These are phyloP conservation scores for Euphorbia pulcherrima DNA, from an alignment of 345 rosid genomes.

Conservation along the genomic window DNA sequence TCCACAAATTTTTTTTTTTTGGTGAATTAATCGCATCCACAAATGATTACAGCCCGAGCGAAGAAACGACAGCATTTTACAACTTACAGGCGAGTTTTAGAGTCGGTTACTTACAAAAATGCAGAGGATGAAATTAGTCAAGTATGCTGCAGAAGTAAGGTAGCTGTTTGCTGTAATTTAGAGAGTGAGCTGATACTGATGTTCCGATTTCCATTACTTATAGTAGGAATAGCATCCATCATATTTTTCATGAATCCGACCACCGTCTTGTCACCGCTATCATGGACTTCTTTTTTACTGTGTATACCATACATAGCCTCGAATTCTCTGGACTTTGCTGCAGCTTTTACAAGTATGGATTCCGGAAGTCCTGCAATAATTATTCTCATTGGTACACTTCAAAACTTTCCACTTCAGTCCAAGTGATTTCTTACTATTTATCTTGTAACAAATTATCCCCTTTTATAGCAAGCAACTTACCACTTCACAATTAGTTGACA, in stretches of 20 bases:
- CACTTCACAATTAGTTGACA: not conserved
- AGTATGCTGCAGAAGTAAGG: constrained; percentile 34
- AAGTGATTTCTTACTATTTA: not conserved
- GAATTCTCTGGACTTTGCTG: constrained; percentile 62
- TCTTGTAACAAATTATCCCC: not conserved
- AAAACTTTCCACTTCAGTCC: no score
- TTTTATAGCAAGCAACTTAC: no score
- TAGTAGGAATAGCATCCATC: constrained; percentile 21
- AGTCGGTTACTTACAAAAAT: not conserved
- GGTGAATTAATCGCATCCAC: no score
- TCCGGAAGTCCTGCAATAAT: constrained; percentile 65
- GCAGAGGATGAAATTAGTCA: constrained; percentile 16
- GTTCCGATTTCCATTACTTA: constrained; percentile 16
- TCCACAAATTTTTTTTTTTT: no score
- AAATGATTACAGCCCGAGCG: not conserved
- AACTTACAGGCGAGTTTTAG: not conserved
- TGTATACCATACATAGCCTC: constrained; percentile 53
- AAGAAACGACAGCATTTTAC: not conserved
- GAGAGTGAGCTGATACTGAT: constrained; percentile 21
- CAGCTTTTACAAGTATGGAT: constrained; percentile 57
- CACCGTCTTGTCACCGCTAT: constrained; percentile 17
- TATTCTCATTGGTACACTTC: not conserved
- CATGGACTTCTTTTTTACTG: constrained; percentile 20
- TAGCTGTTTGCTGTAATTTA: constrained; percentile 49
- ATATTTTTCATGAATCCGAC: constrained; percentile 42